Percentiles rank a stretch among this genome's conserved stretches.
phyloP scores from a whole-genome alignment of 2,329 filamentous ascomycete genomes.

The Hypoxylon sp. region DNA sequence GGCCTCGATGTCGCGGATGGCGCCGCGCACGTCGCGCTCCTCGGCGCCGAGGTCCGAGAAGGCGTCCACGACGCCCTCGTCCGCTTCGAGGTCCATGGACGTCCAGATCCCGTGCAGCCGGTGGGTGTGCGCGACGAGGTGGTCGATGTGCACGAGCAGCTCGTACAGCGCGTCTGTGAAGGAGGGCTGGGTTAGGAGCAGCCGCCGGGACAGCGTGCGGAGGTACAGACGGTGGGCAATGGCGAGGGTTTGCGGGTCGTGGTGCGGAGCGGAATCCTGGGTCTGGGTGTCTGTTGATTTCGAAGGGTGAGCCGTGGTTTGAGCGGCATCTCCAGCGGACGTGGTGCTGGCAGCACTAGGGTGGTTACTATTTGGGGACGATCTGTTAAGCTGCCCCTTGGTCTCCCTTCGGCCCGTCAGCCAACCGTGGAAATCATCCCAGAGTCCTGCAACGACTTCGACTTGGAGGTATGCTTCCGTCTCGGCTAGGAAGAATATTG shows the following conservation, averaged over 20 bases:
- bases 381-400: constrained; percentile 34
- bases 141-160: constrained; percentile 81
- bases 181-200: constrained; percentile 72
- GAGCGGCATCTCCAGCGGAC: constrained; percentile 9
- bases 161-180: constrained; percentile 76
- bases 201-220: constrained; percentile 71
- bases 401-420: constrained; percentile 61
- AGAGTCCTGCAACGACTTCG: constrained; percentile 85
- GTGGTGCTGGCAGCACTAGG: not conserved
- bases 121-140: constrained; percentile 80
- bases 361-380: constrained; percentile 23
- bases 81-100: constrained; percentile 82
- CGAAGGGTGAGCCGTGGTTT: constrained; percentile 22
- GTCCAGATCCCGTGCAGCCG: constrained; percentile 82
- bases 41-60: constrained; percentile 79
- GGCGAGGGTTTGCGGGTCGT: constrained; percentile 88
- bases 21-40: constrained; percentile 74
- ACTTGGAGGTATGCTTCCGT: constrained; percentile 90
- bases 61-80: constrained; percentile 83
- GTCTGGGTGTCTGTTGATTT: constrained; percentile 33
- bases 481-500: constrained; percentile 90
- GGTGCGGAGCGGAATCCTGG: constrained; percentile 54
- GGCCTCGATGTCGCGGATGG: constrained; percentile 73
- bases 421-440: constrained; percentile 84
- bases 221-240: constrained; percentile 85